These are phyloP conservation scores for Talaromyces liani DNA, from an alignment of 495 filamentous ascomycete species.

Conservation along the genomic window DNA sequence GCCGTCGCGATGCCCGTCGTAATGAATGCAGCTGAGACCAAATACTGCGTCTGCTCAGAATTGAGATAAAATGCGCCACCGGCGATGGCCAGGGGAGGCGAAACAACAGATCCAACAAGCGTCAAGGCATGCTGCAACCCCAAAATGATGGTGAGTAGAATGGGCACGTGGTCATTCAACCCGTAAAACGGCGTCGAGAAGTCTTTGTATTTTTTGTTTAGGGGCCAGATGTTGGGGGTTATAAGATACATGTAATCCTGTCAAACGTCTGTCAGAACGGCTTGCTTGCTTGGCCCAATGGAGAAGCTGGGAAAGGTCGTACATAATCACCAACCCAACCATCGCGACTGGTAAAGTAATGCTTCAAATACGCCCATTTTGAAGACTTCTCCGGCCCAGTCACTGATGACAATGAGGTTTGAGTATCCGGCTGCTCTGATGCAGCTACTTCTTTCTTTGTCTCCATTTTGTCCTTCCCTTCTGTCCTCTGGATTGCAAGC, in stretches of 20 bases:
- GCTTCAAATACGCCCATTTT: conserved; percentile 25
- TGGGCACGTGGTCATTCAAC: conserved; percentile 69
- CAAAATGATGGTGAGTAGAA: conserved; percentile 61
- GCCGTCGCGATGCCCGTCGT: conserved; percentile 69
- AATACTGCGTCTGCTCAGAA: conserved; percentile 55
- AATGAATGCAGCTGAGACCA: conserved; percentile 79
- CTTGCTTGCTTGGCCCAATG: no score
- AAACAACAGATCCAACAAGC: conserved; percentile 53
- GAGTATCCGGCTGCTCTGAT: neutral
- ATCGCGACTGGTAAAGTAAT: conserved; percentile 44
- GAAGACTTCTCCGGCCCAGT: neutral
- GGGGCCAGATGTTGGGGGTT: conserved; percentile 62
- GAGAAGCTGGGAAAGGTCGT: conserved; percentile 2
- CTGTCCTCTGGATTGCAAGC: neutral
- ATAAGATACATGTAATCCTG: conserved; percentile 66
- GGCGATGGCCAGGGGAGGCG: conserved; percentile 72
- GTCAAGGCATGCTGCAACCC: conserved; percentile 58
- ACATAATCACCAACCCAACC: conserved; percentile 68
- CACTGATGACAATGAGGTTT: neutral
- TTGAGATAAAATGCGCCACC: conserved; percentile 56
- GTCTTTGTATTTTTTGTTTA: conserved; percentile 58
- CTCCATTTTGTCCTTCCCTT: neutral
- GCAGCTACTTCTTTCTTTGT: neutral
- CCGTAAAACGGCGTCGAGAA: conserved; percentile 72
- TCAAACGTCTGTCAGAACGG: neutral